Evolutionary conservation across 2,329 filamentous ascomycete species (phyloP), one percentile per base, ranked within the genome.

Genomic region (Talaromyces albobiverticillius): DNA sequence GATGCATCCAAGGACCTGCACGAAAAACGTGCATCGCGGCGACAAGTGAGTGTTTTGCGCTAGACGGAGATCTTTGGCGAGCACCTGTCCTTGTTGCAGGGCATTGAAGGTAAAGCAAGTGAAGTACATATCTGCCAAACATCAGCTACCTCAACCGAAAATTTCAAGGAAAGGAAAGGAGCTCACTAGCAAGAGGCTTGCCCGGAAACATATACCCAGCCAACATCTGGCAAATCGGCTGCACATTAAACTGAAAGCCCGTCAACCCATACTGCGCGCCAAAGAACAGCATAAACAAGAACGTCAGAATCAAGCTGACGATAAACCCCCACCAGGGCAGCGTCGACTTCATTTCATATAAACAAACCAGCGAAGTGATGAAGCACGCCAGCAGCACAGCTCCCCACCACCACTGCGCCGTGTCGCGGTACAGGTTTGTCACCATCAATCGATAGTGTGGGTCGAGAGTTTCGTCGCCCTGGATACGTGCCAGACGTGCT

Each of bases 171-270:
- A 58, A 3, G 5, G 26, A 10, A 29, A 29, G 26, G 10, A 29
- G 10, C 26, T 5, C 26, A 29, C 26, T 29, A 29, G 26, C 26
- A 29, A 29, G 26, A 29, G 26, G 26, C 26, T 29, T 29, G 5
- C 69, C 69, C 13, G 71, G 77, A 50, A 74, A 69, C 53, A 81
- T 65, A 31, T 79, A 76, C 18, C 76, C 79, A 3, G 71, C 78
- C 20, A 81, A 62, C 70, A 80, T 76, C 61, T 81, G 76, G 9
- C 73, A 68, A 26, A 75, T 67, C 5, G 69, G 68, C 54, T 76
- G 69, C 22, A 71, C 61, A 55, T 67, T 70, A 43, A 74, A 73
- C 22, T 73, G 64, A 59, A 77, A 75, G 1, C 75, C 73, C 0
- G 70, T 69, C 38, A 74, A 61, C 11, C 67, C 73, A 36, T 62